phyloP scores from a whole-genome alignment of 345 rosid genomes.

The Balakata baccata region DNA sequence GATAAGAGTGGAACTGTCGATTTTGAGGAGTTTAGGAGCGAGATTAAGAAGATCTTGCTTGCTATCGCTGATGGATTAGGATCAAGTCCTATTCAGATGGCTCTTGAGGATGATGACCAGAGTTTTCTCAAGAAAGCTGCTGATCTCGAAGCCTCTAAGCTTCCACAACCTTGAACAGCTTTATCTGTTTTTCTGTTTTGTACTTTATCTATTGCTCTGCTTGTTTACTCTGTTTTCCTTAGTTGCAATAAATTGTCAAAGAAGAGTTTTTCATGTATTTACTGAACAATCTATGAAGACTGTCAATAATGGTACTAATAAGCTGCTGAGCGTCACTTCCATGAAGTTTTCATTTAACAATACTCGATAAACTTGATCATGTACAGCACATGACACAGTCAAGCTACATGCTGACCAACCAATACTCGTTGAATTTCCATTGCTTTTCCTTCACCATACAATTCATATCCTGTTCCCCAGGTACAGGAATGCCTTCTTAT shows the following conservation, averaged over 20 bases:
- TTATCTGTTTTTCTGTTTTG: neutral
- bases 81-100: slow-evolving; percentile 64
- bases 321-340: slow-evolving; percentile 20
- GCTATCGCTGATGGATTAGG: slow-evolving; percentile 80
- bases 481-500: slow-evolving; percentile 24
- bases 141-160: slow-evolving; percentile 58
- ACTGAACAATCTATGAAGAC: slow-evolving; percentile 21
- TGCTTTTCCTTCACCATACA: slow-evolving; percentile 23
- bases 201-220: neutral
- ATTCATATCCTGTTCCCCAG: slow-evolving; percentile 21
- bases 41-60: slow-evolving; percentile 65
- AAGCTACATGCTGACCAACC: slow-evolving; percentile 30
- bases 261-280: slow-evolving; percentile 21
- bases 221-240: neutral
- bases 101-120: slow-evolving; percentile 47
- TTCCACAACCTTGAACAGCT: neutral
- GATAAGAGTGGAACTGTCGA: slow-evolving; percentile 55
- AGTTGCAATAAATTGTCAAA: neutral
- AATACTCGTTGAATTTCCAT: slow-evolving; percentile 24
- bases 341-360: slow-evolving; percentile 26
- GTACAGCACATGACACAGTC: slow-evolving; percentile 29
- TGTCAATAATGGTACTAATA: slow-evolving; percentile 13
- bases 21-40: slow-evolving; percentile 52
- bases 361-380: slow-evolving; percentile 31
- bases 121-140: slow-evolving; percentile 60